Base-by-base conservation (phyloP, 768 basidiomycete species). In the Trametes cingulata region DNA sequence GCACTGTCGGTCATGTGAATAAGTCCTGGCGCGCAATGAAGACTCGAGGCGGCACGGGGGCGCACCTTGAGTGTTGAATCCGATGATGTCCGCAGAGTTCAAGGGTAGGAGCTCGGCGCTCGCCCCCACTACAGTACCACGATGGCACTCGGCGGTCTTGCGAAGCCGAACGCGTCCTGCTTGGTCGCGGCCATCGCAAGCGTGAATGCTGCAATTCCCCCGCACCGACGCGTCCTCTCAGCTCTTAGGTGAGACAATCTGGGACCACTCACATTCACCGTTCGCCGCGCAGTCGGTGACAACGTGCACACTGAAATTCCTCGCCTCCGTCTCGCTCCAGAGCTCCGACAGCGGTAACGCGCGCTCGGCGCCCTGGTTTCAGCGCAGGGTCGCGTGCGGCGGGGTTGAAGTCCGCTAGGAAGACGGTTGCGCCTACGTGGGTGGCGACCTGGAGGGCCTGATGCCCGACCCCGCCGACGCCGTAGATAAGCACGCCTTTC, bases 381-480 rank as follows among this genome's bases (percentile, higher is more conserved):
- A 67, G 13, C 2, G 70, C 68, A 6, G 69, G 64, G 42, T 65
- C 52, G 14, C 68, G 63, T 3, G 68, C 67, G 13, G 47, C 62
- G 3, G 63, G 66, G 37, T 65, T 63, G 57, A 61, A 60, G 51
- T 71, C 69, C 24, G 62, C 63, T 3, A 63, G 68, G 41, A 67
- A 71, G 2, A 71, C 70, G 49, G 64, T 69, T 14, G 70, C 70
- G 6, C 70, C 70, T 46, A 62, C 66, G 50, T 65, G 61, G 43
- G 67, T 68, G 2, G 68, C 68, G 22, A 67, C 56, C 56, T 71
- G 69, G 43, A 71, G 40, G 0, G 59, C 59, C 24, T 55, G 59
- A 22, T 60, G 59, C 0, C 59, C 59, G 20, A 60, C 47, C 65
- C 61, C 59, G 15, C 59, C 59, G 8, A 60, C 0, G 71, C 66